Percentiles rank a stretch among this genome's conserved stretches.
These are phyloP conservation scores for Croton laevigatus DNA, from an alignment of 441 rosid species.

Conservation along the genomic window DNA sequence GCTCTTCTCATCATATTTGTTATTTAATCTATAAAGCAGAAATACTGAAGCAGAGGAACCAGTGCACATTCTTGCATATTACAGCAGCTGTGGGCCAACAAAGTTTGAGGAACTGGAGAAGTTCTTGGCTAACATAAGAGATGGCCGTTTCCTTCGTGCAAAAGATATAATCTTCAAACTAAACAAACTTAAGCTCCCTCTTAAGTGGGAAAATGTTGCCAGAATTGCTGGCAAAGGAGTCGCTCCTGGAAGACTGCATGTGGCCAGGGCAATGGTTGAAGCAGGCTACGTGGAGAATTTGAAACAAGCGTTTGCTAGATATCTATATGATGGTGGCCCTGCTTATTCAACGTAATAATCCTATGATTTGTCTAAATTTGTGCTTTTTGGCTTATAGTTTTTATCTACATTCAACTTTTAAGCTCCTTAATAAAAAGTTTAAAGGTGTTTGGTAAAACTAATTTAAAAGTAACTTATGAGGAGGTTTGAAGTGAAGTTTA, in stretches of 20 bases:
- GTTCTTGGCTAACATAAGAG: constrained; percentile 67
- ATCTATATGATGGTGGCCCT: constrained; percentile 88
- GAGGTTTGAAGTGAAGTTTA: too few relatives aligned
- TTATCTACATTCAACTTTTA: too few relatives aligned
- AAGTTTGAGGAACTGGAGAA: constrained; percentile 61
- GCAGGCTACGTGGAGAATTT: constrained; percentile 84
- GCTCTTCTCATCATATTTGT: constrained; percentile 15
- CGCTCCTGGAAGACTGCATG: constrained; percentile 93
- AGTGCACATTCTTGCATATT: constrained; percentile 92
- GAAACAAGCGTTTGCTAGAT: constrained; percentile 80
- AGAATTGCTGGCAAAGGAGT: constrained; percentile 85
- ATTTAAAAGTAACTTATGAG: too few relatives aligned
- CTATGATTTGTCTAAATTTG: background rate
- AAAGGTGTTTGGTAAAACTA: too few relatives aligned
- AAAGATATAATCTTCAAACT: constrained; percentile 69
- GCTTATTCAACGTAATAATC: constrained; percentile 70
- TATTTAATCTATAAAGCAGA: constrained; percentile 29
- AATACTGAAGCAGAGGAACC: constrained; percentile 66
- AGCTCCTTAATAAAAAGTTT: too few relatives aligned
- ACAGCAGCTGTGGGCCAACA: constrained; percentile 77
- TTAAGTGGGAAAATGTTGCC: constrained; percentile 86
- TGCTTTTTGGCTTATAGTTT: too few relatives aligned
- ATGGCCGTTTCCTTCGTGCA: constrained; percentile 81
- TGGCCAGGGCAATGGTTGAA: constrained; percentile 94
- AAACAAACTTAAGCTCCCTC: constrained; percentile 75